Conservation (phyloP, 2,329 filamentous ascomycete genomes). For the Colletotrichum horii region DNA sequence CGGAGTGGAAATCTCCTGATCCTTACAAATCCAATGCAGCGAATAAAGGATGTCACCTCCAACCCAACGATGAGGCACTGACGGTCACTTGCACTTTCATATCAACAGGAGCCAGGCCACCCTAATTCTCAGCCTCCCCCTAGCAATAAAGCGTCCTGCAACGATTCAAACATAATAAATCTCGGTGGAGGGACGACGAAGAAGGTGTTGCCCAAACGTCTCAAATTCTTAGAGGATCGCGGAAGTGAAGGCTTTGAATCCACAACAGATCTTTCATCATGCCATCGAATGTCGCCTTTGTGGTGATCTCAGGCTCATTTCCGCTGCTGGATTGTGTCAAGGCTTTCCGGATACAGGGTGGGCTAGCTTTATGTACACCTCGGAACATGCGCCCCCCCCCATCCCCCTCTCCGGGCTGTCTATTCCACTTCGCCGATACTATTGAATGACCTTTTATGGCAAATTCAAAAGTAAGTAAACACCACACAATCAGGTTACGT, state of each 20-base stretch:
- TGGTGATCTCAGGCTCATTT: no score
- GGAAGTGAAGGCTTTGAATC: fast-evolving
- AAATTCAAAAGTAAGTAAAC: no score
- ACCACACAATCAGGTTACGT: no score
- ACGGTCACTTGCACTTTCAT: fast-evolving
- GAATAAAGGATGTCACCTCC: neutral
- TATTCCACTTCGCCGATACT: no score
- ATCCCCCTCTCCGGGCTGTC: no score
- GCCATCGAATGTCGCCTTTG: no score
- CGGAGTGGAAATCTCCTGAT: neutral
- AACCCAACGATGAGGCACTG: fast-evolving
- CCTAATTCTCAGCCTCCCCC: fast-evolving
- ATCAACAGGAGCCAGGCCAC: fast-evolving
- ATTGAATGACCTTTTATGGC: fast-evolving
- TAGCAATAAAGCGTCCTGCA: neutral
- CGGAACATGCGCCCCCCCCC: no score
- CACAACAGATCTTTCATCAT: fast-evolving
- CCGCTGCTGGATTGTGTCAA: no score
- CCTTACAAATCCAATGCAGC: neutral
- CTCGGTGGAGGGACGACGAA: neutral
- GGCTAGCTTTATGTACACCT: no score
- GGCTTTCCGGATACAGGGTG: no score
- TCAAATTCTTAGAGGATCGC: fast-evolving
- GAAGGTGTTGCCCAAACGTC: fast-evolving
- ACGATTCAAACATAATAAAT: neutral